Percentiles rank a stretch among this genome's conserved stretches.
Conservation (phyloP, 1,284 basidiomycete genomes). For the Limonomyces culmigenus region DNA sequence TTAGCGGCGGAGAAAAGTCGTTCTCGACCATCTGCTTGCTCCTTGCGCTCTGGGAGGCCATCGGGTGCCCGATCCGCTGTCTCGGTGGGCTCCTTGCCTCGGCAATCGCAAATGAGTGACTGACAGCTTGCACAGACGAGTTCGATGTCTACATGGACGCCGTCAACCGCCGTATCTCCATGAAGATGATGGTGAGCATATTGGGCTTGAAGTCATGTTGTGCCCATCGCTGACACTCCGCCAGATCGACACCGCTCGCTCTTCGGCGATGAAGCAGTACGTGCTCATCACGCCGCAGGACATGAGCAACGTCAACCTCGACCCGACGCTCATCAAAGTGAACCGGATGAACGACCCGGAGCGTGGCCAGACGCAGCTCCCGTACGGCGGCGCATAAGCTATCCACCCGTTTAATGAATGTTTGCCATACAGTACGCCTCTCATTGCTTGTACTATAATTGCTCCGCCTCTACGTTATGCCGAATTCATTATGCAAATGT, state of each 20-base stretch:
- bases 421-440: no score
- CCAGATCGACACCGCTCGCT: conserved; percentile 74
- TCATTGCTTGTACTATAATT: no score
- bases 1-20: conserved; percentile 92
- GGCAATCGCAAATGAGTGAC: background rate
- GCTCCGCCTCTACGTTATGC: no score
- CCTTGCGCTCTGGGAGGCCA: conserved; percentile 88
- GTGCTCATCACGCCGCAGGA: conserved; percentile 85
- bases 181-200: conserved; percentile 73
- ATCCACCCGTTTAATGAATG: no score
- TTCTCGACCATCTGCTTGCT: conserved; percentile 93
- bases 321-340: conserved; percentile 48
- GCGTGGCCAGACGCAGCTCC: conserved; percentile 39
- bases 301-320: conserved; percentile 51
- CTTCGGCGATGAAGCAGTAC: conserved; percentile 76
- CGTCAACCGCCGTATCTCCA: conserved; percentile 80
- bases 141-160: conserved; percentile 97
- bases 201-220: conserved; percentile 1
- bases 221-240: conserved; percentile 4
- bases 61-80: conserved; percentile 87
- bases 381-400: conserved; percentile 14
- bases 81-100: conserved; percentile 48
- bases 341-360: conserved; percentile 73
- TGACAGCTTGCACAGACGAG: conserved; percentile 35
- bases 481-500: no score